Percentiles rank a stretch among this genome's conserved stretches.
Conservation (phyloP, 2,329 filamentous ascomycete species). For the Xylariaceae sp. region DNA sequence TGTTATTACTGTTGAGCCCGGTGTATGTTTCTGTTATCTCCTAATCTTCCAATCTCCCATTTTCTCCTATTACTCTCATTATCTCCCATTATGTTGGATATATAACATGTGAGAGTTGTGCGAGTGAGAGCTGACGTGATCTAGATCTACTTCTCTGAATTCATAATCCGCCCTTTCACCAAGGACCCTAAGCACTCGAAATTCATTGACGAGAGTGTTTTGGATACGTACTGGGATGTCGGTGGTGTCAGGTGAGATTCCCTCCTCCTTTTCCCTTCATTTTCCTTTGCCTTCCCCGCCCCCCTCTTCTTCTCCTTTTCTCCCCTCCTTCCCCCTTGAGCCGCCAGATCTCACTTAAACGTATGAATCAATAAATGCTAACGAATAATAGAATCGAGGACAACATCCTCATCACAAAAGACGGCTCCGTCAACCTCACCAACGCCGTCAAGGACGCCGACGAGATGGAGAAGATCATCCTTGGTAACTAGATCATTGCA, state of each 20-base stretch:
- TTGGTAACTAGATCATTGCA: constrained; percentile 3
- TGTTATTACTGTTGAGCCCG: constrained; percentile 93
- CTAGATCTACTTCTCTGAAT: constrained; percentile 82
- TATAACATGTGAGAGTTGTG: too few relatives aligned
- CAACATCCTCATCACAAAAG: constrained; percentile 66
- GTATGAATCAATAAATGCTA: too few relatives aligned
- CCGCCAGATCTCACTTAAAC: too few relatives aligned
- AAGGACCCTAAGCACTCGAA: constrained; percentile 64
- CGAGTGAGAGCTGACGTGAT: constrained; percentile 7
- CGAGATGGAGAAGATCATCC: constrained; percentile 54
- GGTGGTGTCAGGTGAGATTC: constrained; percentile 60
- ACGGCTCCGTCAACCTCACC: constrained; percentile 67
- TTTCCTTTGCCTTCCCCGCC: too few relatives aligned
- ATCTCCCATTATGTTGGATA: neutral
- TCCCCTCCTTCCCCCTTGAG: too few relatives aligned
- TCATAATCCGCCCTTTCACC: constrained; percentile 78
- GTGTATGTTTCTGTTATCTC: constrained; percentile 43
- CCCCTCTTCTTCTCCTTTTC: too few relatives aligned
- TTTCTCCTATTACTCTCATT: neutral
- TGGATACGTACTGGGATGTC: constrained; percentile 78
- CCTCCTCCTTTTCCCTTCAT: neutral
- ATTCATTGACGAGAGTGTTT: constrained; percentile 68
- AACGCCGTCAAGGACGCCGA: constrained; percentile 63
- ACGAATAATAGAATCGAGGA: constrained; percentile 57
- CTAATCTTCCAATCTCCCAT: too few relatives aligned